These are phyloP conservation scores for Sclerotinia sclerotiorum DNA, from an alignment of 2,329 filamentous ascomycete species.

Conservation along the genomic window DNA sequence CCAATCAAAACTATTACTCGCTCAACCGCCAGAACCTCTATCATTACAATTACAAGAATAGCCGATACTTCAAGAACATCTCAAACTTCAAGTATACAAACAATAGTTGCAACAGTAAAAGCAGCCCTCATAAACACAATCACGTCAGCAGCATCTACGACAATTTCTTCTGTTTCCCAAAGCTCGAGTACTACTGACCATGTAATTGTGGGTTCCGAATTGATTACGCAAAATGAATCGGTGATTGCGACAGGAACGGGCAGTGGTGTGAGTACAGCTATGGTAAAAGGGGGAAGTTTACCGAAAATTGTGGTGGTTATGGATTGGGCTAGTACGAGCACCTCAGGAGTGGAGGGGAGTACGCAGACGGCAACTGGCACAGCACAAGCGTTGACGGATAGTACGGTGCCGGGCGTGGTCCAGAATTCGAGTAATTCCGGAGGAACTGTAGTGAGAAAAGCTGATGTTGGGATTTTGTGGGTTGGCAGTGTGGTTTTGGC, in stretches of 20 bases:
- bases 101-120: neutral
- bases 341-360: neutral
- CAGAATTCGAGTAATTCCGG: neutral
- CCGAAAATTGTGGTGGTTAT: conserved; percentile 11
- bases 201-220: neutral
- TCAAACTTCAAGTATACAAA: neutral
- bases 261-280: neutral
- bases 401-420: neutral
- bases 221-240: neutral
- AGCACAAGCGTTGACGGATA: neutral
- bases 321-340: conserved; percentile 9
- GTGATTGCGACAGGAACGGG: neutral
- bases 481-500: neutral
- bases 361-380: neutral
- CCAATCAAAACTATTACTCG: too few species aligned
- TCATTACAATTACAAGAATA: neutral
- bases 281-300: neutral
- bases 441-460: too few species aligned
- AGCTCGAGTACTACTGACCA: neutral
- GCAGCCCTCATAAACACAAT: neutral
- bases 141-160: neutral
- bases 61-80: neutral
- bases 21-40: neutral
- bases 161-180: neutral
- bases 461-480: neutral